Conservation (phyloP, 495 filamentous ascomycete species). For the Hypoxylon lenormandii region DNA sequence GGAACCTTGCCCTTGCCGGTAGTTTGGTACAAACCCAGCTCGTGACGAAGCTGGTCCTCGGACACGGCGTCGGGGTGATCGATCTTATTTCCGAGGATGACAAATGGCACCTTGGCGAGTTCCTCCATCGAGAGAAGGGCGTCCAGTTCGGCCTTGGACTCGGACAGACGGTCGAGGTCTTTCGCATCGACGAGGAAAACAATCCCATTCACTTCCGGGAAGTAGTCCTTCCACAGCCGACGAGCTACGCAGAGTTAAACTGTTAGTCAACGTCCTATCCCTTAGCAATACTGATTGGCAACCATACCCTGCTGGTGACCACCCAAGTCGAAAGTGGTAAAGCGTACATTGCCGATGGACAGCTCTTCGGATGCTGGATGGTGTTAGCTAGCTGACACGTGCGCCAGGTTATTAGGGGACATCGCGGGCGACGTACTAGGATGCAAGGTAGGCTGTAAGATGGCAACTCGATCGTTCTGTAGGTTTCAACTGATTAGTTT, state of each 20-base stretch:
- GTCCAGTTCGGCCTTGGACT: conserved; percentile 96
- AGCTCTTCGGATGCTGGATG: conserved; percentile 88
- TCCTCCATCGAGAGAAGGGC: conserved; percentile 95
- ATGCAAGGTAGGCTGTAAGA: conserved; percentile 89
- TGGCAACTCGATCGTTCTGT: conserved; percentile 92
- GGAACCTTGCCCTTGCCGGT: conserved; percentile 98
- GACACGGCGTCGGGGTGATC: conserved; percentile 94
- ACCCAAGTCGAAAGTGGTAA: conserved; percentile 97
- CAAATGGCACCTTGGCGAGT: conserved; percentile 89
- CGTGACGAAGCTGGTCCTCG: conserved; percentile 91
- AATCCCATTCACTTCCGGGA: conserved; percentile 97
- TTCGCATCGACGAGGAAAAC: conserved; percentile 98
- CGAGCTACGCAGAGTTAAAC: conserved; percentile 69
- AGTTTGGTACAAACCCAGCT: conserved; percentile 92
- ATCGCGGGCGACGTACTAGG: conserved; percentile 72
- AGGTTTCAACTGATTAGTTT: conserved; percentile 28
- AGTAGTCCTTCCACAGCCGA: conserved; percentile 97
- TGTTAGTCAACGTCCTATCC: conserved; percentile 4
- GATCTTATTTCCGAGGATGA: conserved; percentile 98
- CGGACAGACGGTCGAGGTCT: conserved; percentile 90
- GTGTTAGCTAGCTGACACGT: conserved; percentile 42
- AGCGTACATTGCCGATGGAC: conserved; percentile 93
- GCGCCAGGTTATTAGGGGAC: conserved; percentile 27
- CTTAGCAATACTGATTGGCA: neutral
- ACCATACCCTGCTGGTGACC: conserved; percentile 90